These are phyloP conservation scores for Alternaria hordeiaustralica DNA, from an alignment of 2,329 filamentous ascomycete species.

Conservation along the genomic window DNA sequence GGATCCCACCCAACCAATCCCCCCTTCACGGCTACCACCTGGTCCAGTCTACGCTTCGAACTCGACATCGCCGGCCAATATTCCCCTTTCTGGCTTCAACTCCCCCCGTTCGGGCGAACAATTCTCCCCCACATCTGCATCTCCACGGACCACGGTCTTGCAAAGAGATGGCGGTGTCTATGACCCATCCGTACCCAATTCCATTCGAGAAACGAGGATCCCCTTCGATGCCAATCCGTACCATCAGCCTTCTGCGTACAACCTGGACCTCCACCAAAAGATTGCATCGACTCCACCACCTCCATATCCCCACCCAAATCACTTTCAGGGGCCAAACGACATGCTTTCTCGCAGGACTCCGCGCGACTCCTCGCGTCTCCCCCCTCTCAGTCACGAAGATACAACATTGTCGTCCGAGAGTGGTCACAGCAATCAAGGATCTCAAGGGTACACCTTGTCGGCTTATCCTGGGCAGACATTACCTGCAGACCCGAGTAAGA, in stretches of 20 bases:
- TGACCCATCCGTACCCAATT: conserved; percentile 26
- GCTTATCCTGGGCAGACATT: conserved; percentile 19
- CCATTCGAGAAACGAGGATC: conserved; percentile 29
- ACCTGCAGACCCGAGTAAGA: conserved; percentile 42
- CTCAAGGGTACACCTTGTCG: conserved; percentile 20
- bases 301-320: conserved; percentile 19
- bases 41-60: conserved; percentile 38
- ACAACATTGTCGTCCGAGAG: conserved; percentile 51
- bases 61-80: conserved; percentile 42
- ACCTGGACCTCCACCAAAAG: conserved; percentile 21
- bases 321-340: conserved; percentile 35
- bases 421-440: conserved; percentile 30
- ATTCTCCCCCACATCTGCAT: conserved; percentile 45
- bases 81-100: conserved; percentile 40
- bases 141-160: conserved; percentile 37
- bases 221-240: conserved; percentile 26
- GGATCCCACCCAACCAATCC: conserved; percentile 39
- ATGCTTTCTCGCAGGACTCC: conserved; percentile 39
- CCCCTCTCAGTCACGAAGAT: conserved; percentile 48
- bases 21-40: conserved; percentile 31
- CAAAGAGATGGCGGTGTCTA: conserved; percentile 34
- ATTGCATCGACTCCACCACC: conserved; percentile 29
- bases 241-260: conserved; percentile 26
- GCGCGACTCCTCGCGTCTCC: conserved; percentile 39
- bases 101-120: conserved; percentile 43